Evolutionary conservation across 495 filamentous ascomycete genomes (phyloP).

Genomic region (Acidiella bohemica): DNA sequence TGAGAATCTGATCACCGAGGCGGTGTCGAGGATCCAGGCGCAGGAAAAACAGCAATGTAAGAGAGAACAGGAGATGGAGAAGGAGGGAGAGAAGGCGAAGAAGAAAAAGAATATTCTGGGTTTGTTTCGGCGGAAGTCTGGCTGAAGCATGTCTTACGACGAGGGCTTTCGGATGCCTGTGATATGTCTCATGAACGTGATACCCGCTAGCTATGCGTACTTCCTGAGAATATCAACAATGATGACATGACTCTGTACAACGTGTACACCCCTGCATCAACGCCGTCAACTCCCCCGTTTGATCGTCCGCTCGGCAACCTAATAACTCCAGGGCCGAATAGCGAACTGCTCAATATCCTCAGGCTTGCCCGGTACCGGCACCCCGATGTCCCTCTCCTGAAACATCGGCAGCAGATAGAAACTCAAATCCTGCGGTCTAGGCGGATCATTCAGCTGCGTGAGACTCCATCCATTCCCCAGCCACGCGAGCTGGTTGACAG

Average conservation of each 20-base stretch:
- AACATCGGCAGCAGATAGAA: conserved; percentile 16
- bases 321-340: conserved; percentile 16
- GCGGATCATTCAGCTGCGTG: conserved; percentile 10
- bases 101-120: neutral
- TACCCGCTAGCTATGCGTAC: neutral
- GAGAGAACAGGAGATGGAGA: no score
- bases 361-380: conserved; percentile 5
- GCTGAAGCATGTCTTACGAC: neutral
- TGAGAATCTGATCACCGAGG: conserved; percentile 3
- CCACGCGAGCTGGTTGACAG: conserved; percentile 19
- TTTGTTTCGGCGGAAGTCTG: conserved; percentile 1
- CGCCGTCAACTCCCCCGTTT: no score
- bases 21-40: neutral
- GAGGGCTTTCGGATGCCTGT: neutral
- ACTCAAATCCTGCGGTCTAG: conserved; percentile 1
- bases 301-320: no score
- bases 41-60: no score
- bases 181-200: neutral
- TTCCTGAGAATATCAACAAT: neutral
- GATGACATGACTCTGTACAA: no score
- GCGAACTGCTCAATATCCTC: conserved; percentile 16
- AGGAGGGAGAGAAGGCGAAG: no score
- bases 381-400: conserved; percentile 15
- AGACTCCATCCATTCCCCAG: conserved; percentile 20
- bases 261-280: no score